Evolutionary conservation across 257 asterid species (phyloP).

Genomic region (Rehmannia glutinosa): DNA sequence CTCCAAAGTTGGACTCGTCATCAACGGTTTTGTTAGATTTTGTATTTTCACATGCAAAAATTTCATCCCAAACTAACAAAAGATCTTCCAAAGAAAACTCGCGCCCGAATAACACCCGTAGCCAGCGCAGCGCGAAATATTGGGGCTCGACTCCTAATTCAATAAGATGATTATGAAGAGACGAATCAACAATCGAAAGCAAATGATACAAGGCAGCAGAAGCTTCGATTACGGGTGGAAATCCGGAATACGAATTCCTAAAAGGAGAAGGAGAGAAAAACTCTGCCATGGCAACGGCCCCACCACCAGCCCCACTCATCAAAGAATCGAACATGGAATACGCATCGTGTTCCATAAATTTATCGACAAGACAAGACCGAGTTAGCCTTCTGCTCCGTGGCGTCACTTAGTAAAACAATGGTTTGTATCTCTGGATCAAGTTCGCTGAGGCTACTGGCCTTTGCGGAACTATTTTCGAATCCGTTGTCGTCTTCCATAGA

Average conservation of each 20-base stretch:
- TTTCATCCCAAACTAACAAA: conserved; percentile 73
- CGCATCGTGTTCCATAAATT: conserved; percentile 82
- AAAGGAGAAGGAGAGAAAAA: conserved; percentile 53
- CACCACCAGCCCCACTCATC: conserved; percentile 67
- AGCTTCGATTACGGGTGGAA: conserved; percentile 78
- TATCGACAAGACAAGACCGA: conserved; percentile 74
- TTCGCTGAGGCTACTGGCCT: conserved; percentile 34
- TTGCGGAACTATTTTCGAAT: conserved; percentile 26
- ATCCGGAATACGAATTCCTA: conserved; percentile 35
- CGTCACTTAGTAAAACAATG: conserved; percentile 55
- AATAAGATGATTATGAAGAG: conserved; percentile 71
- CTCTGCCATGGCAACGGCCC: conserved; percentile 61
- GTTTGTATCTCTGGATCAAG: conserved; percentile 60
- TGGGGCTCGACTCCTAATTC: conserved; percentile 88
- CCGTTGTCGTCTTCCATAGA: conserved; percentile 32
- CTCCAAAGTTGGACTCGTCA: conserved; percentile 35
- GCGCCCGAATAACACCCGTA: conserved; percentile 78
- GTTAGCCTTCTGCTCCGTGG: conserved; percentile 89
- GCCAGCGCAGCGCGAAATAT: conserved; percentile 82
- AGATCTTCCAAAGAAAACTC: conserved; percentile 72
- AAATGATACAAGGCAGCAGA: conserved; percentile 66
- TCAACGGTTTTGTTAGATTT: conserved; percentile 12
- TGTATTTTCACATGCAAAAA: conserved; percentile 48
- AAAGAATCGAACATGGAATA: conserved; percentile 75
- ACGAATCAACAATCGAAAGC: conserved; percentile 63